phyloP scores from a whole-genome alignment of 495 filamentous ascomycete genomes.

The Podospora comata region DNA sequence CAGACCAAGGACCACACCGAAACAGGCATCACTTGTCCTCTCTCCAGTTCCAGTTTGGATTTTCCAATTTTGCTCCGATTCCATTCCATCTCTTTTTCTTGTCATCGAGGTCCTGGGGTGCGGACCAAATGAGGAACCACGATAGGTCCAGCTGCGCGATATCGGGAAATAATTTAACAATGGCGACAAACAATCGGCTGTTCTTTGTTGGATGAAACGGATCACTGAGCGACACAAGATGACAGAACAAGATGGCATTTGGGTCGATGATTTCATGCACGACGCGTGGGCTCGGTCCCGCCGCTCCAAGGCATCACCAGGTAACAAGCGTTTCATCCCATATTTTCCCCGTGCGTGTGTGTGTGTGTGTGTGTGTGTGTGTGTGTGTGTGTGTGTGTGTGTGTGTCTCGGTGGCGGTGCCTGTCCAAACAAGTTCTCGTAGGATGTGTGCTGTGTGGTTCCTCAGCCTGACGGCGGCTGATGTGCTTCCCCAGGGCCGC shows the following conservation, averaged over 20 bases:
- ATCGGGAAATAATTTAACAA: not conserved
- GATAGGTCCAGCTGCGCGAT: not conserved
- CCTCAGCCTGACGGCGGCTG: conserved; percentile 14
- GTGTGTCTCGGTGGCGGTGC: not conserved
- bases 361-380: too few species aligned
- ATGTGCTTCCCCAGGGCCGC: conserved; percentile 18
- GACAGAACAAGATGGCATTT: not conserved
- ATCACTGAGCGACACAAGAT: not conserved
- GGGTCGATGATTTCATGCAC: not conserved
- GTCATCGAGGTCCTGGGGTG: too few species aligned
- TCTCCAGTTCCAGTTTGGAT: too few species aligned
- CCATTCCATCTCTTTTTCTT: too few species aligned
- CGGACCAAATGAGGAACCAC: not conserved
- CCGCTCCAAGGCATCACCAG: conserved; percentile 1
- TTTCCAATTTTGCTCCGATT: too few species aligned
- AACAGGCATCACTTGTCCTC: not conserved
- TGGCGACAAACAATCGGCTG: not conserved
- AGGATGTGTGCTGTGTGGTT: not conserved
- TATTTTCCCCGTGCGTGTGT: conserved; percentile 2
- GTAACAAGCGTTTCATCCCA: conserved; percentile 12
- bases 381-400: too few species aligned
- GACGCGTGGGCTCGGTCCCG: not conserved
- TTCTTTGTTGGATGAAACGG: not conserved
- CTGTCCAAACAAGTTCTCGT: conserved; percentile 12
- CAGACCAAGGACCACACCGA: not conserved